Evolutionary conservation across 768 basidiomycete genomes (phyloP).

Genomic region (Termitomyces sp.): DNA sequence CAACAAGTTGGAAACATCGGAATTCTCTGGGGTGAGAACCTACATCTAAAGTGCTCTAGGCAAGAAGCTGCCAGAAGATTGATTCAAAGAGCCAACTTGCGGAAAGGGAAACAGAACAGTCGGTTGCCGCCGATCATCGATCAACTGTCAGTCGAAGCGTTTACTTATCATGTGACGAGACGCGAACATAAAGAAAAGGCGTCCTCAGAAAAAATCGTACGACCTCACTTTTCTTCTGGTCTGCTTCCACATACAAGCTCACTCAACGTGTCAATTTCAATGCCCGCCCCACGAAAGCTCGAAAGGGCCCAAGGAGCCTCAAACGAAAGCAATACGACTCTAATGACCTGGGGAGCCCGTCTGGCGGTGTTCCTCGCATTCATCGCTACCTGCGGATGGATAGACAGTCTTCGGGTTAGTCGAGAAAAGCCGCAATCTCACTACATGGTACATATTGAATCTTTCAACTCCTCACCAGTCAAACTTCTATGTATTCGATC

Average conservation of each 20-base stretch:
- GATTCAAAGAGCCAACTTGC: too few species aligned
- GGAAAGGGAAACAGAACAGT: too few species aligned
- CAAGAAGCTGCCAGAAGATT: too few species aligned
- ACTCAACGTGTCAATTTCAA: slow-evolving; percentile 8
- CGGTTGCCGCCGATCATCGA: too few species aligned
- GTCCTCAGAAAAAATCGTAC: slow-evolving; percentile 9
- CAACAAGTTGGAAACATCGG: too few species aligned
- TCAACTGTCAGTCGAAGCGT: too few species aligned
- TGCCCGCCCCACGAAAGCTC: slow-evolving; percentile 9
- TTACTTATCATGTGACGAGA: slow-evolving; percentile 2
- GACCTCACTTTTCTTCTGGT: background rate
- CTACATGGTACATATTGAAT: background rate
- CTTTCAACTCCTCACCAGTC: background rate
- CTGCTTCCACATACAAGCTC: background rate
- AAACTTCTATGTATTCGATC: slow-evolving; percentile 86
- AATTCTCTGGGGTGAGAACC: too few species aligned
- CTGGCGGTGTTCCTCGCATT: slow-evolving; percentile 27
- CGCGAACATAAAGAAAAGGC: slow-evolving; percentile 2
- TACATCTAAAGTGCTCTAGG: too few species aligned
- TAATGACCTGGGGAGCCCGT: slow-evolving; percentile 33
- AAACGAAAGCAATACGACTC: background rate
- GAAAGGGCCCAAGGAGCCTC: background rate
- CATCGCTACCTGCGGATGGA: slow-evolving; percentile 36
- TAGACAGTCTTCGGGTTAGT: slow-evolving; percentile 63
- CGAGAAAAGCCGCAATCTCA: background rate